Evolutionary conservation across 805 yeast genomes (phyloP).

Genomic region (Saccharomyces jurei): DNA sequence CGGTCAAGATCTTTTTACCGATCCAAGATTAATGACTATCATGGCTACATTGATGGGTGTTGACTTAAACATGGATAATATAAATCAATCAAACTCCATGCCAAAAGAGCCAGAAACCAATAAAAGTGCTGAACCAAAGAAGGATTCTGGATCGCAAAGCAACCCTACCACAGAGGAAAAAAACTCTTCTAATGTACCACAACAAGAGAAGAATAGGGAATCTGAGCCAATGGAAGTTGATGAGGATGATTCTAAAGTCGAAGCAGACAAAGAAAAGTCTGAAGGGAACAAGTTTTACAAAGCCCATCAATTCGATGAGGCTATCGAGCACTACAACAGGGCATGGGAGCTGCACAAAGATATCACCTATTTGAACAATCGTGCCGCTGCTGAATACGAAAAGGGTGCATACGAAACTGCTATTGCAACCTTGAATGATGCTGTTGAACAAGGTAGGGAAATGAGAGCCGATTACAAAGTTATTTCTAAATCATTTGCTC

Average conservation of each 20-base stretch:
- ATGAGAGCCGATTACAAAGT: constrained; percentile 84
- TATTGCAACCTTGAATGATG: constrained; percentile 68
- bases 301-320: constrained; percentile 82
- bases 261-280: constrained; percentile 67
- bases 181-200: constrained; percentile 21
- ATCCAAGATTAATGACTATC: constrained; percentile 81
- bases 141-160: constrained; percentile 8
- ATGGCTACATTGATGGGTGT: constrained; percentile 82
- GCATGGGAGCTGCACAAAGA: constrained; percentile 81
- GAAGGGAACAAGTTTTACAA: constrained; percentile 85
- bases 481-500: constrained; percentile 86
- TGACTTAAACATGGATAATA: constrained; percentile 47
- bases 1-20: constrained; percentile 61
- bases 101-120: constrained; percentile 32
- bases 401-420: constrained; percentile 87
- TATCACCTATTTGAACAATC: constrained; percentile 88
- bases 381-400: constrained; percentile 97
- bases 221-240: constrained; percentile 34
- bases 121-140: constrained; percentile 13
- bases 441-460: constrained; percentile 86
- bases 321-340: constrained; percentile 73
- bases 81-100: constrained; percentile 23
- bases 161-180: constrained; percentile 18
- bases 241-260: constrained; percentile 32
- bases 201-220: constrained; percentile 23